Conservation (phyloP, 345 rosid species). For the Linum trigynum region DNA sequence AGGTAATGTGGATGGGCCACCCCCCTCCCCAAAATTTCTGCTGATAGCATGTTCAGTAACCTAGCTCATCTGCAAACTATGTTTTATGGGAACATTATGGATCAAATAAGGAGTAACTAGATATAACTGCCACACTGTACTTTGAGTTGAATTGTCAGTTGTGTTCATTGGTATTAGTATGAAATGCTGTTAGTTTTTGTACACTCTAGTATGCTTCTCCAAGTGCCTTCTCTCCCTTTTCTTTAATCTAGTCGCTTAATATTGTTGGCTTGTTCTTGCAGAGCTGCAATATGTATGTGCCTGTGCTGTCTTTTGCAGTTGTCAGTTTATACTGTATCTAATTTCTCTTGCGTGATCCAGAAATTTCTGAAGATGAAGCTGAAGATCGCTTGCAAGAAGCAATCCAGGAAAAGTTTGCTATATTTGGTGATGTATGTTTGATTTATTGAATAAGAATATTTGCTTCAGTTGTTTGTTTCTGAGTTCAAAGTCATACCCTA, state of each 20-base stretch:
- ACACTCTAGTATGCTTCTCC: neutral
- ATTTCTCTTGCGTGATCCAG: conserved; percentile 32
- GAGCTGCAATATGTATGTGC: neutral
- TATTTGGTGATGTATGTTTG: conserved; percentile 84
- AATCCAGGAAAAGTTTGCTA: conserved; percentile 91
- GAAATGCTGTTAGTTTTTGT: neutral
- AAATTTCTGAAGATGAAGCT: conserved; percentile 95
- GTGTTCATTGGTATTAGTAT: neutral
- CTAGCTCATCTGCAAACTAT: too few species aligned
- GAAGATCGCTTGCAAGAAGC: conserved; percentile 92
- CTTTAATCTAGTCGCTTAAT: neutral
- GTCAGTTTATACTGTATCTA: neutral
- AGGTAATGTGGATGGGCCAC: conserved; percentile 34
- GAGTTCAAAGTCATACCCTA: neutral
- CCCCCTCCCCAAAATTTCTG: too few species aligned
- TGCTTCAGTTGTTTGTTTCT: neutral
- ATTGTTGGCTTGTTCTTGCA: conserved; percentile 1
- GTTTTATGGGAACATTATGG: too few species aligned
- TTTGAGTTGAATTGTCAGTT: neutral
- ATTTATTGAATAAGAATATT: conserved; percentile 11
- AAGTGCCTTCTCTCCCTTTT: neutral
- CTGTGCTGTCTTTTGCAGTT: neutral
- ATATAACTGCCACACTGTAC: neutral
- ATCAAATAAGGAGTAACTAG: too few species aligned
- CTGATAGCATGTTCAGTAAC: too few species aligned